Base-by-base conservation (phyloP, 2,329 filamentous ascomycete genomes). In the Sporothrix protearum region DNA sequence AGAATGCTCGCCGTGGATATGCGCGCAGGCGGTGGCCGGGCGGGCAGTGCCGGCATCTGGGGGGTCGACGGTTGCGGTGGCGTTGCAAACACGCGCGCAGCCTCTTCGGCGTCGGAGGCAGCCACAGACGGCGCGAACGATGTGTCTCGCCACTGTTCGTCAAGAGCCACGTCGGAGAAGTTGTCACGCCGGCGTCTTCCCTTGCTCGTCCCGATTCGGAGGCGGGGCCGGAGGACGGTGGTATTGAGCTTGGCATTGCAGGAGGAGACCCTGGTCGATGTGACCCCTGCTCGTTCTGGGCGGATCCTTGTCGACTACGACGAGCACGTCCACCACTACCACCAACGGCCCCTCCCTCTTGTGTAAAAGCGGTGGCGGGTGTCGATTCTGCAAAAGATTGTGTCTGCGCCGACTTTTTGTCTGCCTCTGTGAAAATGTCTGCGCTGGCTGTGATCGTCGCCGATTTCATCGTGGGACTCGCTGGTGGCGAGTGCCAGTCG, bases 401-500 rank as follows among this genome's bases (percentile, higher is more conserved):
- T 63, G 55, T 55, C 33, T 30, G 59, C 45, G 47, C 45, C 47
- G 57, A 30, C 6, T 14, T 39, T 47, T 71, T 68, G 36, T 6
- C 22, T 2, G 12, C n/a, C n/a, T n/a, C n/a, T n/a, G n/a, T n/a
- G n/a, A n/a, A n/a, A n/a, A n/a, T n/a, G n/a, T n/a, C n/a, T n/a
- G n/a, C n/a, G n/a, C n/a, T n/a, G n/a, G n/a, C n/a, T n/a, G n/a
- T n/a, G n/a, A n/a, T 22, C 45, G 51, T 42, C 25, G 30, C 5
- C 10, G 33, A 49, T 25, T 36, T 55, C 47, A 68, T 61, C 53
- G 63, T 45, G n/a, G 39, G 67, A n/a, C 57, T 72, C 42, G 68
- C 51, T 30, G 71, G 59, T 12, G 68, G 49, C 28, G 71, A 66
- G 59, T 70, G 71, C 68, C 71, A 70, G 67, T 67, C 19, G 19